These are phyloP conservation scores for Fusarium sp. DNA, from an alignment of 2,329 filamentous ascomycete species.

Conservation along the genomic window DNA sequence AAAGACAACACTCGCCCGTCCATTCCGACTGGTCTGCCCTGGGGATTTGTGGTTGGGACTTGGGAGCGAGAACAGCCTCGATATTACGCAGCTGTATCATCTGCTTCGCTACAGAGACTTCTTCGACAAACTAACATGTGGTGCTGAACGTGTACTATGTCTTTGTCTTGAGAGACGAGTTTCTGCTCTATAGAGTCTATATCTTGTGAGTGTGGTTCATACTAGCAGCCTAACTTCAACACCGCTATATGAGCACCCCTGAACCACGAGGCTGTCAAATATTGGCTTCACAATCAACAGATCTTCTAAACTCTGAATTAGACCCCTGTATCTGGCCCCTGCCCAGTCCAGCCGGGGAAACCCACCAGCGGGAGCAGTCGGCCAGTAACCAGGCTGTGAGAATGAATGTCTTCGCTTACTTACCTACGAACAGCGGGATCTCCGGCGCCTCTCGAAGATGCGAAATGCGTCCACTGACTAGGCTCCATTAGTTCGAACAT, in stretches of 20 bases:
- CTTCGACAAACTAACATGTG: constrained; percentile 16
- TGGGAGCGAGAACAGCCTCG: constrained; percentile 3
- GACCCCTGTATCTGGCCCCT: constrained; percentile 31
- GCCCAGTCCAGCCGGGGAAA: constrained; percentile 31
- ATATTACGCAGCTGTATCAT: constrained; percentile 26
- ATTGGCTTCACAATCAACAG: constrained; percentile 29
- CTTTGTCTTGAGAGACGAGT: background rate
- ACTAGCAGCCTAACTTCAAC: constrained; percentile 5
- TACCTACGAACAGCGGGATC: constrained; percentile 23
- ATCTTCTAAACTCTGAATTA: constrained; percentile 30
- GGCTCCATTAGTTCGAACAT: constrained; percentile 25
- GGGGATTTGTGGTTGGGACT: constrained; percentile 3
- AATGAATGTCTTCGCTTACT: constrained; percentile 33
- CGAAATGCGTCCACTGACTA: constrained; percentile 30
- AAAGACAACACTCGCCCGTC: constrained; percentile 19
- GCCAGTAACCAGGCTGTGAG: constrained; percentile 30
- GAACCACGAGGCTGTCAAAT: constrained; percentile 11
- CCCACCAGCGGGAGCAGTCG: constrained; percentile 26
- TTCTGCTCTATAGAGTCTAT: background rate
- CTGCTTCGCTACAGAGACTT: constrained; percentile 1
- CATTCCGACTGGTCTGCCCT: constrained; percentile 32
- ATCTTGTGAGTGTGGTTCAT: background rate
- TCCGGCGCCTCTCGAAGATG: constrained; percentile 28
- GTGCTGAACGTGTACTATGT: constrained; percentile 9
- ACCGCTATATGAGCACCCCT: constrained; percentile 16